These are phyloP conservation scores for Leccinum subtestaceum DNA, from an alignment of 768 basidiomycete species.

Conservation along the genomic window DNA sequence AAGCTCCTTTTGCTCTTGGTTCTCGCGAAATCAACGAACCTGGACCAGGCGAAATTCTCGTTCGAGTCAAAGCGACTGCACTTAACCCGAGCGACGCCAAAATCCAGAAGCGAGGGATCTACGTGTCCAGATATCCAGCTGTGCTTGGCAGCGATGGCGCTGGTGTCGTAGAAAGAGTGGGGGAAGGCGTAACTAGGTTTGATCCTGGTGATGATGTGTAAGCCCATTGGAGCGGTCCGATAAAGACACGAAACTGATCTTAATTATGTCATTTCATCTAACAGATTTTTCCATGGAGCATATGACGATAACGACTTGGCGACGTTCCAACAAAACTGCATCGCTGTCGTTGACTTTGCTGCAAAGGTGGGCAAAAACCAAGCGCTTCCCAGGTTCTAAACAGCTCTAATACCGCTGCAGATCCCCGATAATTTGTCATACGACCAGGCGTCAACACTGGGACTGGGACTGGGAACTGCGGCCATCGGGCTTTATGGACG, in stretches of 20 bases:
- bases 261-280: conserved; percentile 14
- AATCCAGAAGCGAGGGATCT: conserved; percentile 40
- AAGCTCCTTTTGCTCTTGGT: conserved; percentile 36
- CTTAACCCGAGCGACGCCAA: conserved; percentile 57
- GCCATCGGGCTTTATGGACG: conserved; percentile 47
- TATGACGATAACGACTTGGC: conserved; percentile 37
- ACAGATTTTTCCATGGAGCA: conserved; percentile 41
- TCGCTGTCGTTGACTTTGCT: conserved; percentile 39
- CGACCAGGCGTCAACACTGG: conserved; percentile 48
- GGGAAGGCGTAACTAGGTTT: conserved; percentile 48
- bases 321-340: conserved; percentile 46
- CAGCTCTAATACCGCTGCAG: conserved; percentile 27
- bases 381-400: background rate
- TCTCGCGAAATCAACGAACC: conserved; percentile 39
- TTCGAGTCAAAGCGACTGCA: conserved; percentile 45
- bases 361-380: conserved; percentile 34
- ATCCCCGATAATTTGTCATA: conserved; percentile 47
- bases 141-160: conserved; percentile 50
- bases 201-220: conserved; percentile 54
- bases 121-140: conserved; percentile 42
- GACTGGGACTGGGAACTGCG: conserved; percentile 48
- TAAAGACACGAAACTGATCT: conserved; percentile 21
- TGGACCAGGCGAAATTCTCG: conserved; percentile 46
- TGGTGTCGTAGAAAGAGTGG: conserved; percentile 50
- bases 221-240: conserved; percentile 17